phyloP scores from a whole-genome alignment of 768 basidiomycete genomes.

The Xerocomellus amylosporus region DNA sequence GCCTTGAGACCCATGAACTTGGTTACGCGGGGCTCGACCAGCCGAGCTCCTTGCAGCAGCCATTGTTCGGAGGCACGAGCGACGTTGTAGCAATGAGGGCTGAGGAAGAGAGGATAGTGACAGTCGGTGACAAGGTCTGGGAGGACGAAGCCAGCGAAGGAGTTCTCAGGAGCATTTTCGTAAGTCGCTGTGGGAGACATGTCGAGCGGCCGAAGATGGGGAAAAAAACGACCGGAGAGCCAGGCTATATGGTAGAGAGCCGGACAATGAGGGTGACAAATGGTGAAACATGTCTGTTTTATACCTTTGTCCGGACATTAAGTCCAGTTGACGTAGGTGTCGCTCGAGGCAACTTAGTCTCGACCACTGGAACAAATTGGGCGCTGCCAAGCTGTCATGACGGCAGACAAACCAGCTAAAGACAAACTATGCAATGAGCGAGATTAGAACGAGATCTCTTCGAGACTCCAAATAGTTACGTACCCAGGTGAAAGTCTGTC shows the following conservation, averaged over 20 bases:
- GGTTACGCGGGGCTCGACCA: conserved; percentile 32
- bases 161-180: conserved; percentile 7
- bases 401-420: conserved; percentile 1
- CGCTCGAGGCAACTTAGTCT: neutral
- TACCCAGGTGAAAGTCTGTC: neutral
- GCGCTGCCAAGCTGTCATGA: conserved; percentile 5
- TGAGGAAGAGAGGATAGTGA: conserved; percentile 36
- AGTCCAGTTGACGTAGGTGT: conserved; percentile 1
- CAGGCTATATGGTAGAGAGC: conserved; percentile 14
- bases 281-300: conserved; percentile 26
- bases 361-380: neutral
- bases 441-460: neutral
- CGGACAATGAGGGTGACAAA: conserved; percentile 15
- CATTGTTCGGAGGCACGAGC: conserved; percentile 39
- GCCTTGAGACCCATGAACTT: conserved; percentile 58
- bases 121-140: conserved; percentile 43
- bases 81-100: conserved; percentile 33
- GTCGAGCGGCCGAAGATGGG: neutral
- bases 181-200: conserved; percentile 29
- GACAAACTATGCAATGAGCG: neutral
- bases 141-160: conserved; percentile 31
- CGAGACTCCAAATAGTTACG: neutral
- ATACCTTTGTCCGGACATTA: conserved; percentile 20
- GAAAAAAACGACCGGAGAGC: neutral
- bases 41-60: conserved; percentile 28